A percentile compares a stretch with the other conserved stretches of the same genome.
phyloP scores from a whole-genome alignment of 805 yeast species.

The Metschnikowia cerradonensis region DNA sequence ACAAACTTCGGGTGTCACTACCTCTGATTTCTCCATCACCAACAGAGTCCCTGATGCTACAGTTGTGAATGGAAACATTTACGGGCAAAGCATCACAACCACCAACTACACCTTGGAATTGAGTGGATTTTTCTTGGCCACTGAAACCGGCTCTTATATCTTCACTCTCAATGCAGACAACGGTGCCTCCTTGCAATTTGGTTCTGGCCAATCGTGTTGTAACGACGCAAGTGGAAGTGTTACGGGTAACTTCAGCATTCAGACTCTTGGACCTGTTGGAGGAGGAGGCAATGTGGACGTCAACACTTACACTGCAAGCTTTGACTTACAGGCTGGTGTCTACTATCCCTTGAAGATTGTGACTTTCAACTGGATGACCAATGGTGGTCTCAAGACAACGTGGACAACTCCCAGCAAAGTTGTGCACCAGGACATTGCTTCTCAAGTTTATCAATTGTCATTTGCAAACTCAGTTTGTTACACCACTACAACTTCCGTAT shows the following conservation, averaged over 20 bases:
- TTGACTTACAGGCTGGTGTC: slow-evolving; percentile 8
- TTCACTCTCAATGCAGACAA: slow-evolving; percentile 14
- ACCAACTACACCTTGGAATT: slow-evolving; percentile 6
- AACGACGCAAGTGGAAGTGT: slow-evolving; percentile 13
- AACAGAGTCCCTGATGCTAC: background rate
- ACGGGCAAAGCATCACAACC: slow-evolving; percentile 2
- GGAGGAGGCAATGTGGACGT: slow-evolving; percentile 6
- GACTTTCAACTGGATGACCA: slow-evolving; percentile 16
- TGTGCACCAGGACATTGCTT: slow-evolving; percentile 5
- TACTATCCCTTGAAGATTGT: slow-evolving; percentile 15
- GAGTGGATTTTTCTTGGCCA: slow-evolving; percentile 13
- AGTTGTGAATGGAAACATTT: background rate
- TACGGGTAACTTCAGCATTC: slow-evolving; percentile 9
- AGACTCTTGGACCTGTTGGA: slow-evolving; percentile 12
- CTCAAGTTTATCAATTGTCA: slow-evolving; percentile 8
- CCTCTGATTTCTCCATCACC: background rate
- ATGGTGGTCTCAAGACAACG: slow-evolving; percentile 10
- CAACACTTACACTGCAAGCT: slow-evolving; percentile 7
- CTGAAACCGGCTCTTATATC: slow-evolving; percentile 10
- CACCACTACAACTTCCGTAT: slow-evolving; percentile 3
- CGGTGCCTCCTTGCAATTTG: slow-evolving; percentile 16
- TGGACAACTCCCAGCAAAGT: slow-evolving; percentile 3
- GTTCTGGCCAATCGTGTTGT: slow-evolving; percentile 14
- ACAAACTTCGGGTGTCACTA: background rate
- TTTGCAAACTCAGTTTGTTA: slow-evolving; percentile 5